Conservation (phyloP, 2,329 filamentous ascomycete genomes). For the Capronia epimyces region DNA sequence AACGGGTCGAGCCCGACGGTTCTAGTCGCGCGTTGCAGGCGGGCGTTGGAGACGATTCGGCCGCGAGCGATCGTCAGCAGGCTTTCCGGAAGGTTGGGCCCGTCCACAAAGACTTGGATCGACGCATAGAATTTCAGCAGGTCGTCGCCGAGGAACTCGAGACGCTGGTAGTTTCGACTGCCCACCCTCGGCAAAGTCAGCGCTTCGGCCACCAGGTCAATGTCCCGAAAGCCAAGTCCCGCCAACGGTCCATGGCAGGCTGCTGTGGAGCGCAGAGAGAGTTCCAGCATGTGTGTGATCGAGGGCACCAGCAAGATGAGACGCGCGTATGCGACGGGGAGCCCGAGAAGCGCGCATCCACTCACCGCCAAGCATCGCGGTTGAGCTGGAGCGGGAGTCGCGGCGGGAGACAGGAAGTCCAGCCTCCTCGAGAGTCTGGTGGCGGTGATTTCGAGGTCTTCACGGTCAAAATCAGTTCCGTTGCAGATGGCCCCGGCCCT, state of each 20-base stretch:
- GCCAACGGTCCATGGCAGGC: constrained; percentile 17
- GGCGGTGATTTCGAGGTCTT: constrained; percentile 15
- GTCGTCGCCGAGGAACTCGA: constrained; percentile 83
- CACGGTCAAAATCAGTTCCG: too few relatives aligned
- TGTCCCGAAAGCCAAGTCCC: constrained; percentile 7
- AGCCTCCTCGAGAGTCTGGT: constrained; percentile 32
- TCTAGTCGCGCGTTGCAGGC: constrained; percentile 62
- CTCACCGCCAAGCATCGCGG: constrained; percentile 7
- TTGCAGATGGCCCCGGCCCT: not conserved
- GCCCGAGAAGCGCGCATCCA: constrained; percentile 22
- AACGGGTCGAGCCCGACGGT: constrained; percentile 63
- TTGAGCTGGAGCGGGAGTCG: not conserved
- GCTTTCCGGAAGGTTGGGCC: constrained; percentile 69
- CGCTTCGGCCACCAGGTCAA: constrained; percentile 16
- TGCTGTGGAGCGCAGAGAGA: constrained; percentile 15
- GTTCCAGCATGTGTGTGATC: constrained; percentile 25
- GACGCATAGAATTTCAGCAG: constrained; percentile 71
- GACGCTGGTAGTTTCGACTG: constrained; percentile 63
- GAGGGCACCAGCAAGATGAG: constrained; percentile 24
- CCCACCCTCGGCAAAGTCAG: constrained; percentile 11
- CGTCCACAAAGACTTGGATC: constrained; percentile 56
- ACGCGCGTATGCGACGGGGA: constrained; percentile 16
- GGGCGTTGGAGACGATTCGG: constrained; percentile 65
- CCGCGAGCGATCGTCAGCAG: constrained; percentile 66
- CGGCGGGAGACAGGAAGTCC: constrained; percentile 33